Conservation (phyloP, 2,329 filamentous ascomycete species). For the Aschersonia sp. region DNA sequence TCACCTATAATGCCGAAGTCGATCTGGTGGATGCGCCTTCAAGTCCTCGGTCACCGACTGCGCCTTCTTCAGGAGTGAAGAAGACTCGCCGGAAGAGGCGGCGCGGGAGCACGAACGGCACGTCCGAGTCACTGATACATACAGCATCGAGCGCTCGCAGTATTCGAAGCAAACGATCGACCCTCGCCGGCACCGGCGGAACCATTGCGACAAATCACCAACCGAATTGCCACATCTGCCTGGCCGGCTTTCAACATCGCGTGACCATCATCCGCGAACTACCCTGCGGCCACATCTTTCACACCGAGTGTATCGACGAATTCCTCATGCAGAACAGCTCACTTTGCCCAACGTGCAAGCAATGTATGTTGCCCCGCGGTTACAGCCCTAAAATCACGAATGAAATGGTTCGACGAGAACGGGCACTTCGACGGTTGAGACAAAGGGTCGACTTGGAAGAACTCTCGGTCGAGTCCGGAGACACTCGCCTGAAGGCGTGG, state of each 20-base stretch:
- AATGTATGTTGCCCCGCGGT: constrained; percentile 57
- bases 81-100: constrained; percentile 17
- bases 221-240: constrained; percentile 77
- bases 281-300: constrained; percentile 84
- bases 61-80: constrained; percentile 11
- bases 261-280: constrained; percentile 68
- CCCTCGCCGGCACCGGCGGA: constrained; percentile 17
- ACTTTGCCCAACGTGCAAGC: constrained; percentile 83
- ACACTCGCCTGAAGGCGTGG: constrained; percentile 21
- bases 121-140: constrained; percentile 11
- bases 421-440: constrained; percentile 48
- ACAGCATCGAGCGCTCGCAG: constrained; percentile 10
- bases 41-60: constrained; percentile 10
- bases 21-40: constrained; percentile 23
- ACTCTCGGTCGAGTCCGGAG: constrained; percentile 14
- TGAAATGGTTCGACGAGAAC: constrained; percentile 71
- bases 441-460: constrained; percentile 33
- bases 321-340: constrained; percentile 70
- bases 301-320: constrained; percentile 79
- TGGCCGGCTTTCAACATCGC: constrained; percentile 61
- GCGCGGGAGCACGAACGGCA: constrained; percentile 13
- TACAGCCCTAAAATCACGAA: constrained; percentile 64
- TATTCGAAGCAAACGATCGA: constrained; percentile 23
- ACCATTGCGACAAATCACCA: constrained; percentile 49
- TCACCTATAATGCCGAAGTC: constrained; percentile 53